A percentile compares a stretch with the other conserved stretches of the same genome.
These are phyloP conservation scores for Cucurbita ficifolia DNA, from an alignment of 306 rosid genomes.

Conservation along the genomic window DNA sequence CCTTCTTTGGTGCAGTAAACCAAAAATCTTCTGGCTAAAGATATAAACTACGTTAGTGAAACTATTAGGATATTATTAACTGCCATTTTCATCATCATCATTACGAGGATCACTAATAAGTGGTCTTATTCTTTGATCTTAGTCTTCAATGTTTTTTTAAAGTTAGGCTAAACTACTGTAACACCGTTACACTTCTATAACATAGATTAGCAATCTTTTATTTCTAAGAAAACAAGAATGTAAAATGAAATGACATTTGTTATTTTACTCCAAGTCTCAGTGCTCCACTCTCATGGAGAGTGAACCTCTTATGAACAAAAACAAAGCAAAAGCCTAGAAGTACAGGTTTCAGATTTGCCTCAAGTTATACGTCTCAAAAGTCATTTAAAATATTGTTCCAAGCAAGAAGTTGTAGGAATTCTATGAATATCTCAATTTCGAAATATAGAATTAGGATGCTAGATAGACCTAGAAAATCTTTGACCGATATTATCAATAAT, in stretches of 20 bases:
- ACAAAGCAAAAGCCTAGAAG: background rate
- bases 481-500: background rate
- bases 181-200: background rate
- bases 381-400: background rate
- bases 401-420: background rate
- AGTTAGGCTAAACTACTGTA: background rate
- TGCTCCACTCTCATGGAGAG: background rate
- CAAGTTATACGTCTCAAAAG: background rate
- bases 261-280: background rate
- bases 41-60: background rate
- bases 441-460: background rate
- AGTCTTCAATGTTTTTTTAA: background rate
- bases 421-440: background rate
- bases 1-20: conserved; percentile 96
- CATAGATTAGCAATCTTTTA: background rate
- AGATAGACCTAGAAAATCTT: background rate
- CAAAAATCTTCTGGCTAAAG: conserved; percentile 88
- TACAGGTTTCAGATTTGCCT: background rate
- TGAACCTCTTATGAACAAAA: background rate
- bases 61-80: background rate
- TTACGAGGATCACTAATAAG: background rate
- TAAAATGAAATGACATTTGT: background rate
- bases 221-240: background rate
- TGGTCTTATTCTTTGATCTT: background rate
- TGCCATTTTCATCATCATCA: background rate